These are phyloP conservation scores for Rhizopogon salebrosus DNA, from an alignment of 768 basidiomycete species.

Conservation along the genomic window DNA sequence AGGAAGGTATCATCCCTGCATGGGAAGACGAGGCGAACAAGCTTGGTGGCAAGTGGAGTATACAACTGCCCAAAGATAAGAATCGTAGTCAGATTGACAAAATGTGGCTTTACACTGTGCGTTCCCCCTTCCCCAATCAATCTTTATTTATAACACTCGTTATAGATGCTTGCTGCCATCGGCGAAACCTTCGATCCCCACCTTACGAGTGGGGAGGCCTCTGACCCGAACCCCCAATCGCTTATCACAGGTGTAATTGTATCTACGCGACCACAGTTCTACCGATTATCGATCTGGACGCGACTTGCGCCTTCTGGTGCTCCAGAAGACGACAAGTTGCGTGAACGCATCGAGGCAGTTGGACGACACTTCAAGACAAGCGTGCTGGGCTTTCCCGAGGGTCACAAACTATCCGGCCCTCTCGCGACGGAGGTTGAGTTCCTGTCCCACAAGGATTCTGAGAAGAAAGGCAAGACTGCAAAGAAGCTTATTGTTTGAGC, in stretches of 20 bases:
- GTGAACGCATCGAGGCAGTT: slow-evolving; percentile 77
- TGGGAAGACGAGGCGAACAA: slow-evolving; percentile 99
- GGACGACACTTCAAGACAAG: slow-evolving; percentile 88
- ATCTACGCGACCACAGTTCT: slow-evolving; percentile 91
- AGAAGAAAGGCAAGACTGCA: slow-evolving; percentile 84
- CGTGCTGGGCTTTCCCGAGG: slow-evolving; percentile 77
- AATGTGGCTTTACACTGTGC: slow-evolving; percentile 97
- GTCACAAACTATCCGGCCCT: slow-evolving; percentile 74
- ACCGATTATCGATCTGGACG: slow-evolving; percentile 97
- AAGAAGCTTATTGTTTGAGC: slow-evolving; percentile 72
- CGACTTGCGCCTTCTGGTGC: slow-evolving; percentile 71
- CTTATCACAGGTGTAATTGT: slow-evolving; percentile 93
- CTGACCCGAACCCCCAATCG: slow-evolving; percentile 44
- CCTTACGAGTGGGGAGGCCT: slow-evolving; percentile 43
- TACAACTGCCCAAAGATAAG: slow-evolving; percentile 95
- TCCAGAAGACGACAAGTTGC: slow-evolving; percentile 51
- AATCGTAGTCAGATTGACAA: slow-evolving; percentile 79
- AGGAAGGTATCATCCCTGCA: slow-evolving; percentile 95
- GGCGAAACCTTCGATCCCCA: slow-evolving; percentile 97
- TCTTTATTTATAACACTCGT: not conserved
- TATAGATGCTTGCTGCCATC: slow-evolving; percentile 97
- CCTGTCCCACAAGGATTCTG: slow-evolving; percentile 89
- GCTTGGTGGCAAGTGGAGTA: slow-evolving; percentile 97
- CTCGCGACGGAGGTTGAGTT: slow-evolving; percentile 95
- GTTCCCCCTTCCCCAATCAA: slow-evolving; percentile 9